phyloP scores from a whole-genome alignment of 139 green algal genomes.

The Coelastrella sp. region DNA sequence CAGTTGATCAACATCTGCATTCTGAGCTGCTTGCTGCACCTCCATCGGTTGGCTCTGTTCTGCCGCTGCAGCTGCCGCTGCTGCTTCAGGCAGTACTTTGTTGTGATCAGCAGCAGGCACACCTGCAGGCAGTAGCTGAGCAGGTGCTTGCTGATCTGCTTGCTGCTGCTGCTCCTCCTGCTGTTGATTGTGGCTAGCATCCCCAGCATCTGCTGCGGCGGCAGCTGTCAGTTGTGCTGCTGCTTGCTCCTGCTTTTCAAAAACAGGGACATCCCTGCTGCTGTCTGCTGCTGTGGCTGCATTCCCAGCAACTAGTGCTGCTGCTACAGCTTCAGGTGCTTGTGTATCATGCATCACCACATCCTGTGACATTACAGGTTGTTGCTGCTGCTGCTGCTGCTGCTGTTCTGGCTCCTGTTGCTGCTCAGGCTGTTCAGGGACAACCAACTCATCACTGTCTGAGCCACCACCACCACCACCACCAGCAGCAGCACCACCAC shows the following conservation, averaged over 20 bases:
- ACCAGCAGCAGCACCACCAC: background rate
- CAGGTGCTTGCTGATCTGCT: background rate
- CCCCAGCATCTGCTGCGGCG: background rate
- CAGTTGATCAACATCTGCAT: conserved; percentile 25
- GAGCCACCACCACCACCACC: background rate
- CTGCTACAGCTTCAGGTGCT: background rate
- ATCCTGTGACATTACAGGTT: no score
- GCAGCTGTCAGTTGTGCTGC: background rate
- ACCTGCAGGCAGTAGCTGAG: no score
- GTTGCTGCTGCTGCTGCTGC: conserved; percentile 11
- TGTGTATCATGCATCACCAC: no score
- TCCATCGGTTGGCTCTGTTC: background rate
- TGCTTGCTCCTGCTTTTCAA: background rate
- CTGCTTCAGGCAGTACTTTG: background rate
- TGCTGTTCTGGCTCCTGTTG: background rate
- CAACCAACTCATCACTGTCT: background rate
- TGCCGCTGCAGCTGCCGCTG: conserved; percentile 1
- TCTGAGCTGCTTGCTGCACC: conserved; percentile 5
- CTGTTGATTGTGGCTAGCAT: background rate
- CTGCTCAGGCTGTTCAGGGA: background rate
- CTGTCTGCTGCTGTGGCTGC: background rate
- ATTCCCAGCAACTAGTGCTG: background rate
- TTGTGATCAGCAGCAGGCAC: no score
- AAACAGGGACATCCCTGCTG: background rate
- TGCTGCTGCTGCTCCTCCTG: conserved; percentile 7